Evolutionary conservation across 192 early-diverging fungal species (phyloP), one percentile per base, ranked within the genome.

Genomic region (Coemansia sp.): DNA sequence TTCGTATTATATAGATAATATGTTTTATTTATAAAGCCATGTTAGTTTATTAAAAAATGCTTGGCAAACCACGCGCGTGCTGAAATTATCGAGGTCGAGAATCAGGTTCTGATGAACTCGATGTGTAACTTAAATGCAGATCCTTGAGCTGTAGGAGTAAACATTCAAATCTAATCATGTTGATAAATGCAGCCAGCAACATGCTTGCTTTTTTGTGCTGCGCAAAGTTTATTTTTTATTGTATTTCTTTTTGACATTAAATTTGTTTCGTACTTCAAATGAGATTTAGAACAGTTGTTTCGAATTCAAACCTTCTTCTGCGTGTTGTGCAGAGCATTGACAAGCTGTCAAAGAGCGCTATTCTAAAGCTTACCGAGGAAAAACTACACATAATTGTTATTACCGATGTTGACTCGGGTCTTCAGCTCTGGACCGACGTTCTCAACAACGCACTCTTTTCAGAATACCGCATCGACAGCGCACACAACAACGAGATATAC

Each of bases 361-460:
- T 87, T 18, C 69, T 91, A 22, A 86, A 82, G 53, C 82, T 93
- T 25, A 85, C 85, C 0, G 73, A 78, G 0, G 79, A 82, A 3
- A 82, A 77, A 49, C 70, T 89, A 2, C 82, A 83, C 44, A 84
- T 93, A 53, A 84, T 91, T 18, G 85, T 87, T 7, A 61, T 80
- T 23, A 73, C 80, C 10, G 85, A 90, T 43, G 53, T 64, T 9
- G 78, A 82, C n/a, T 67, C 76, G 9, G 86, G 85, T 1, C 63
- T 90, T 14, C 89, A 91, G 59, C 82, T 89, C 56, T 93, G 85
- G 86, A 81, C 83, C 44, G 83, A 84, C 61, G 67, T 82, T 22
- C 56, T 45, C 0, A 23, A 48, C 66, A 73, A 76, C 33, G 71
- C 81, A 10, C 45, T 91, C n/a, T 91, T 92, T 41, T 62, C 71